Evolutionary conservation across 441 rosid species (phyloP).

Genomic region (Arabidopsis lyrata): DNA sequence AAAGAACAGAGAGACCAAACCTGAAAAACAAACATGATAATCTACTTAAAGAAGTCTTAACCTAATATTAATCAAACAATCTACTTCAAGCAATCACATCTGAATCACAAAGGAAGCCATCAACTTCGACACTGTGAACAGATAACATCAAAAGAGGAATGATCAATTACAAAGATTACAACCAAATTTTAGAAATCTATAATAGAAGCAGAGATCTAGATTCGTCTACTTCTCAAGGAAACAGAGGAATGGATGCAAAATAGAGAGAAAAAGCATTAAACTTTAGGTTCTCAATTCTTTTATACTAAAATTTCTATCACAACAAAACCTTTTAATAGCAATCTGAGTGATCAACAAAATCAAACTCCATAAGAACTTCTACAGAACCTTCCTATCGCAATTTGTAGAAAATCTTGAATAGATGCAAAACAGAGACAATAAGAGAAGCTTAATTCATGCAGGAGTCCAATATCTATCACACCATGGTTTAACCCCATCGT

Average conservation of each 20-base stretch:
- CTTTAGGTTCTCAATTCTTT: too few relatives aligned
- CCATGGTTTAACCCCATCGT: too few relatives aligned
- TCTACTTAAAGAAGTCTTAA: too few relatives aligned
- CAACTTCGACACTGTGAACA: conserved; percentile 66
- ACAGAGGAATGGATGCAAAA: conserved; percentile 5
- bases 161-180: neutral
- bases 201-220: conserved; percentile 14
- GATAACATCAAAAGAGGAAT: conserved; percentile 14
- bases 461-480: neutral
- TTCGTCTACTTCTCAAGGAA: conserved; percentile 4
- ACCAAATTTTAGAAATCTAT: neutral
- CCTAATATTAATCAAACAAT: too few relatives aligned
- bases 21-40: too few relatives aligned
- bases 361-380: conserved; percentile 7
- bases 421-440: neutral
- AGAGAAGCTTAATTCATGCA: neutral
- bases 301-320: neutral
- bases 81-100: conserved; percentile 42
- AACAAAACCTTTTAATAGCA: neutral
- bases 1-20: too few relatives aligned
- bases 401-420: neutral
- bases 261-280: neutral
- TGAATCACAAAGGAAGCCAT: conserved; percentile 76
- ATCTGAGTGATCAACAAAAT: neutral
- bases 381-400: neutral